A percentile compares a stretch with the other conserved stretches of the same genome.
These are phyloP conservation scores for Alnus glutinosa DNA, from an alignment of 306 rosid species.

Conservation along the genomic window DNA sequence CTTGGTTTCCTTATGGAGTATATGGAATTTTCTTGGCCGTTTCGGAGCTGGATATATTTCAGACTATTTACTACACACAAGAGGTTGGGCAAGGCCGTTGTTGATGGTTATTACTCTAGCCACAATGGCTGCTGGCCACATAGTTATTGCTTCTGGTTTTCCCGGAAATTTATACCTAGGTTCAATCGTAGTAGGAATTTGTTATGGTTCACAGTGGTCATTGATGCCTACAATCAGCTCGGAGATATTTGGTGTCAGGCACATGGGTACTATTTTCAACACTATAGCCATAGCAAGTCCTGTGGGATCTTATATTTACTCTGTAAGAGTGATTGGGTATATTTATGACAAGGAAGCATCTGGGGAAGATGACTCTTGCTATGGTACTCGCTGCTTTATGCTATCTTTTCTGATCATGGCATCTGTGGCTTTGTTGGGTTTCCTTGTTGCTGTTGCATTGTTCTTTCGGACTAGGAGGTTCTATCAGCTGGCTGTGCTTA, in stretches of 20 bases:
- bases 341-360: constrained; percentile 68
- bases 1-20: constrained; percentile 85
- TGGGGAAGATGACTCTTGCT: constrained; percentile 45
- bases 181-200: constrained; percentile 76
- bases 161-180: constrained; percentile 74
- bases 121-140: constrained; percentile 67
- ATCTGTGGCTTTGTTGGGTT: constrained; percentile 57
- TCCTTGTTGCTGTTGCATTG: constrained; percentile 57
- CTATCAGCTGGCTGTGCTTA: constrained; percentile 54
- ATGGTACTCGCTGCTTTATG: constrained; percentile 75
- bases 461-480: constrained; percentile 68
- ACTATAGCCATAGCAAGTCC: constrained; percentile 81
- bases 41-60: constrained; percentile 87
- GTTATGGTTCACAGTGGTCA: constrained; percentile 92
- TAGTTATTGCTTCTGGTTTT: constrained; percentile 66
- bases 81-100: constrained; percentile 79
- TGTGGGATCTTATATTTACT: constrained; percentile 77
- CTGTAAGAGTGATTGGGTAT: constrained; percentile 83
- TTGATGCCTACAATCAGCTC: constrained; percentile 89
- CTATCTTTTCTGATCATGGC: constrained; percentile 74
- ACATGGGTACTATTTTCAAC: constrained; percentile 92
- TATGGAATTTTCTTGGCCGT: constrained; percentile 95
- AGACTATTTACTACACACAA: constrained; percentile 63
- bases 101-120: constrained; percentile 58
- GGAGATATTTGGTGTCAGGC: constrained; percentile 81